Conservation (phyloP, 1,139 yeast species). For the Pneumocystis carinii region DNA sequence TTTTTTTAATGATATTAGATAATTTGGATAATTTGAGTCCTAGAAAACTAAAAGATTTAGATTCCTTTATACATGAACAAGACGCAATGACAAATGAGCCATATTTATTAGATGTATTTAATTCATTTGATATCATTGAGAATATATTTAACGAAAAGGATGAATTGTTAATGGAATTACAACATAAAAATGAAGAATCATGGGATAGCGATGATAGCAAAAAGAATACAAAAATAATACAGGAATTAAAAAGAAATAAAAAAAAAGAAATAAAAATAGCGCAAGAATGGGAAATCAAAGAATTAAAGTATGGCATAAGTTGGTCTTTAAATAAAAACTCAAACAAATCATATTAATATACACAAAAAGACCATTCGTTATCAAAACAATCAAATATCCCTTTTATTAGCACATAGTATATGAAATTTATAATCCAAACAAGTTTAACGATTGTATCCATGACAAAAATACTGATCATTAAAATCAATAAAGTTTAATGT, state of each 20-base stretch:
- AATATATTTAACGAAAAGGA: slow-evolving; percentile 64
- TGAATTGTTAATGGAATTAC: slow-evolving; percentile 35
- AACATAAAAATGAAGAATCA: neutral
- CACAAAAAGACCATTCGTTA: neutral
- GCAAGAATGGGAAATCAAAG: neutral
- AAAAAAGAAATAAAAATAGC: neutral
- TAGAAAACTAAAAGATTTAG: slow-evolving; percentile 1
- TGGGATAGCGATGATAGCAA: neutral
- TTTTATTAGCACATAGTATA: neutral
- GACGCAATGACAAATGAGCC: slow-evolving; percentile 69
- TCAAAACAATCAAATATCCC: neutral
- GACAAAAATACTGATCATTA: neutral
- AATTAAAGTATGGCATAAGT: neutral
- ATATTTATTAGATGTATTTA: slow-evolving; percentile 53
- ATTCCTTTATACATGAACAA: slow-evolving; percentile 35
- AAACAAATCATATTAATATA: neutral
- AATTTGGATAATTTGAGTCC: slow-evolving; percentile 3
- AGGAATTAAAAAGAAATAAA: neutral
- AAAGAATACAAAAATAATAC: neutral
- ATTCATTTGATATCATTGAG: slow-evolving; percentile 58
- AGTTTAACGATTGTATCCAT: neutral
- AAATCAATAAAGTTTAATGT: neutral
- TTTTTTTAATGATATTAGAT: neutral
- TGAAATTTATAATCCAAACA: neutral
- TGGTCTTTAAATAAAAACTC: neutral